Percentiles rank a stretch among this genome's conserved stretches.
Conservation (phyloP, 495 filamentous ascomycete genomes). For the Xylaria cubensis region DNA sequence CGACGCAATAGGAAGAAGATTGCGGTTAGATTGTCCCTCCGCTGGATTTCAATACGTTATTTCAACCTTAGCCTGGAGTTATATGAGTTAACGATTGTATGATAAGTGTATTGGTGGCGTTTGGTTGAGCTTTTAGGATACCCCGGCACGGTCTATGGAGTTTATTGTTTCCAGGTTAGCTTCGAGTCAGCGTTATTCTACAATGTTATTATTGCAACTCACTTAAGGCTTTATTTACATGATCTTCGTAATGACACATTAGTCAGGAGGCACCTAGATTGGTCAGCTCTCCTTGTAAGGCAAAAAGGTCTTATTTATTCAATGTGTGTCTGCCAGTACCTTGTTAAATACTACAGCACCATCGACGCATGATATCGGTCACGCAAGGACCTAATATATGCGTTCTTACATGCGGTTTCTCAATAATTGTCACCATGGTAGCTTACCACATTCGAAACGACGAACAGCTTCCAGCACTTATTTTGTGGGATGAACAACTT, state of each 20-base stretch:
- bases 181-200: background rate
- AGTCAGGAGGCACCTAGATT: background rate
- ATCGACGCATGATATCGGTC: background rate
- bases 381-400: background rate
- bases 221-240: background rate
- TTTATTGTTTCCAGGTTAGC: background rate
- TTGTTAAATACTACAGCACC: background rate
- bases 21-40: background rate
- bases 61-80: background rate
- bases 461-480: background rate
- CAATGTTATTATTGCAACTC: background rate
- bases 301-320: background rate
- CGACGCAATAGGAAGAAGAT: background rate
- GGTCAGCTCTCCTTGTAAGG: background rate
- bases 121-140: constrained; percentile 23
- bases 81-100: constrained; percentile 13
- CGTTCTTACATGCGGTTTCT: background rate
- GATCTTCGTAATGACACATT: background rate
- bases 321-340: background rate
- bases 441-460: background rate
- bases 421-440: background rate
- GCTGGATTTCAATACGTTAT: background rate
- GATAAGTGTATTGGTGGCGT: constrained; percentile 14
- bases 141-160: constrained; percentile 11
- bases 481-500: background rate